Evolutionary conservation across 805 yeast species (phyloP).

Genomic region (Candida tallmaniae): DNA sequence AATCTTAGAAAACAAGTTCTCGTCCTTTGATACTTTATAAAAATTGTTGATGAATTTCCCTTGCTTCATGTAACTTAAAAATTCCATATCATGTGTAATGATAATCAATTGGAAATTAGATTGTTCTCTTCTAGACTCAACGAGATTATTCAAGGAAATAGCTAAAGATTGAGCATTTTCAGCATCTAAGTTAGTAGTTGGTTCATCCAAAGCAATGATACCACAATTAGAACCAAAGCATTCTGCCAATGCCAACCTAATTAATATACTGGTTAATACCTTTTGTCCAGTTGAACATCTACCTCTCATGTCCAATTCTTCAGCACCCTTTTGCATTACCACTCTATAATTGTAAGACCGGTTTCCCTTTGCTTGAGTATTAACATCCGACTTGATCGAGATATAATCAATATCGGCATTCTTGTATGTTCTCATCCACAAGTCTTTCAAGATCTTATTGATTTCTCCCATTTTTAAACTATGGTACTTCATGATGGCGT

Average conservation of each 20-base stretch:
- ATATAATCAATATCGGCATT: conserved; percentile 96
- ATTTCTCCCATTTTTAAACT: conserved; percentile 88
- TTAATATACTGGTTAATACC: conserved; percentile 86
- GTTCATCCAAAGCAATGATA: conserved; percentile 94
- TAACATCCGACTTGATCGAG: conserved; percentile 76
- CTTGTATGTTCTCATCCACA: conserved; percentile 91
- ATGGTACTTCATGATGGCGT: conserved; percentile 91
- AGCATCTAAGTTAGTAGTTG: conserved; percentile 90
- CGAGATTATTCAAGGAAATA: conserved; percentile 66
- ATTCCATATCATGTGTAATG: conserved; percentile 94
- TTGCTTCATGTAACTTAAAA: conserved; percentile 81
- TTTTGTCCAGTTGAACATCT: conserved; percentile 98
- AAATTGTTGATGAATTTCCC: conserved; percentile 81
- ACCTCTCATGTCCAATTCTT: conserved; percentile 96
- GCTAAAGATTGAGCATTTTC: conserved; percentile 90
- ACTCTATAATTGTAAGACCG: conserved; percentile 88
- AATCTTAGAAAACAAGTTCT: conserved; percentile 75
- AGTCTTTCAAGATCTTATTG: conserved; percentile 78
- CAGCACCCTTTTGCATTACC: conserved; percentile 89
- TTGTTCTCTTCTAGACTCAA: conserved; percentile 70
- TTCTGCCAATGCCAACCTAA: conserved; percentile 88
- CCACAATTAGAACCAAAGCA: conserved; percentile 96
- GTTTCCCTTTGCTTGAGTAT: conserved; percentile 43
- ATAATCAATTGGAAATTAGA: conserved; percentile 90
- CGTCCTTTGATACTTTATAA: conserved; percentile 76